These are phyloP conservation scores for Cadophora luteo-olivacea DNA, from an alignment of 2,329 filamentous ascomycete species.

Conservation along the genomic window DNA sequence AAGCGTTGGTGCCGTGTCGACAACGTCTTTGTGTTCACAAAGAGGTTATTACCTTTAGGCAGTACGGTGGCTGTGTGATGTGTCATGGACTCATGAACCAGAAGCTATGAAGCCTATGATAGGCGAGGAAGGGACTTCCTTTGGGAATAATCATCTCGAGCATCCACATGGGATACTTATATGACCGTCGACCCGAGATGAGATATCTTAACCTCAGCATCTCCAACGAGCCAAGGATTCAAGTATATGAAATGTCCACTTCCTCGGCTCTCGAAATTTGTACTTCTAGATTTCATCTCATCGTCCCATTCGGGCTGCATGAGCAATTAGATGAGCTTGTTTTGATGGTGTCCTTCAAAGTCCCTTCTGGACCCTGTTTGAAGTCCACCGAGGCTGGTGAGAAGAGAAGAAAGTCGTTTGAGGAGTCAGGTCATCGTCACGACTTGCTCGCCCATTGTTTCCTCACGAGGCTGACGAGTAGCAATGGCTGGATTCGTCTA, in stretches of 20 bases:
- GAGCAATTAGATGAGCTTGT: constrained; percentile 21
- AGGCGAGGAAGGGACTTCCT: neutral
- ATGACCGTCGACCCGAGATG: neutral
- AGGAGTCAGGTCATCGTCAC: neutral
- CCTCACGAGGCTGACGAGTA: neutral
- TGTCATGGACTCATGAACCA: neutral
- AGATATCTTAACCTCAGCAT: constrained; percentile 1
- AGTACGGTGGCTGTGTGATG: neutral
- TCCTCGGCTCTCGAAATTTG: neutral
- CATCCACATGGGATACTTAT: neutral
- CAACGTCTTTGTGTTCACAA: neutral
- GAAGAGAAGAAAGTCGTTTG: neutral
- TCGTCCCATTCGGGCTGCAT: constrained; percentile 15
- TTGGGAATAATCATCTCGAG: neutral
- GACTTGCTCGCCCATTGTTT: constrained; percentile 4
- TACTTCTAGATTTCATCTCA: constrained; percentile 1
- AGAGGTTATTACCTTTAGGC: neutral
- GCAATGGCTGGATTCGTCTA: neutral
- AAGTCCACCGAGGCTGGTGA: neutral
- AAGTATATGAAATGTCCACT: neutral
- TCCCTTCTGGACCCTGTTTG: neutral
- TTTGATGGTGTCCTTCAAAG: constrained; percentile 14
- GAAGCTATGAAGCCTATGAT: neutral
- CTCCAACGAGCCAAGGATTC: constrained; percentile 15
- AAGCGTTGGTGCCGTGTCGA: neutral